Base-by-base conservation (phyloP, 2,329 filamentous ascomycete species). In the Sarocladium kiliense region DNA sequence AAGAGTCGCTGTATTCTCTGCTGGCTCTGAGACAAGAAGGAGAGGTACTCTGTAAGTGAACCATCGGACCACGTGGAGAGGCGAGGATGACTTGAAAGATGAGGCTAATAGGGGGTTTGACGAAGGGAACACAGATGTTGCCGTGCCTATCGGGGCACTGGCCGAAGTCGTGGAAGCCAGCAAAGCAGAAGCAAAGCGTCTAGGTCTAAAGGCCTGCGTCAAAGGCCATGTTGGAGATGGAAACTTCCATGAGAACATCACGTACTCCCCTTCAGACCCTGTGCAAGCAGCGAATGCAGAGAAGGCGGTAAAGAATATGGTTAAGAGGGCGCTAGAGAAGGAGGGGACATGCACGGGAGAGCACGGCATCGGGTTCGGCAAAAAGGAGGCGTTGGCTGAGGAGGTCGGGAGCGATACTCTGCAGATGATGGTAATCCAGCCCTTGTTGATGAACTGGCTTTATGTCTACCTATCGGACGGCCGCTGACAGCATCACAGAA, bases 301-400 rank as follows among this genome's bases (percentile, higher is more conserved):
- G 66, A 78, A 77, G 55, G 87, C 87, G 58, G 87, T 94, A 27
- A 82, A 89, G 63, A 84, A 88, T 60, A 93, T 94, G 88, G 88
- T 93, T 18, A 78, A 86, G 60, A 79, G 88, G 25, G 89, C 89
- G 1, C 67, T 94, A 27, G 87, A 90, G 60, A 93, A 94, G 88
- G 89, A 93, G 56, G 88, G 89, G 1, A 92, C 89, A 12, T 91
- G 87, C 68, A 91, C 89, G 1, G 88, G 88, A n/a, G 89, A 92
- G 68, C 88, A 92, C 68, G 87, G 87, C 1, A 78, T 92, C 58
- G 89, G 88, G 9, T 79, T 90, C 63, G 88, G 87, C 12, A 92
- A 92, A 72, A 91, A 91, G 70, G 79, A 81, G 41, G 85, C 81
- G 1, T 74, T 93, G 39, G 68, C 87, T 26, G 82, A 85, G 64